These are phyloP conservation scores for Penicillium soppii DNA, from an alignment of 495 filamentous ascomycete genomes.

Conservation along the genomic window DNA sequence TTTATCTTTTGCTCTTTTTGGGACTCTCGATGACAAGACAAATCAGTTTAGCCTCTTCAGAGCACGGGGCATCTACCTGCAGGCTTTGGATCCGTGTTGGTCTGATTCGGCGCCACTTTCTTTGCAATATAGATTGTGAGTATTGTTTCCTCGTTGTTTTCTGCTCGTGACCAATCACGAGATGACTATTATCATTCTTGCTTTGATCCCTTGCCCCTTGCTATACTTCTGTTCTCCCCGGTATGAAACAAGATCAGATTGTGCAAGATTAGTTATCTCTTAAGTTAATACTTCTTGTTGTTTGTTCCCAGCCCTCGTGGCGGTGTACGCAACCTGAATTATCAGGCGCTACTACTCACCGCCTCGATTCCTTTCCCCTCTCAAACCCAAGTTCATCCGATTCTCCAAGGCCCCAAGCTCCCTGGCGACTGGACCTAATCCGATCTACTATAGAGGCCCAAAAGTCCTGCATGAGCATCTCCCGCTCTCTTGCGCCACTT, in stretches of 20 bases:
- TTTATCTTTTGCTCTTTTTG: slow-evolving; percentile 2
- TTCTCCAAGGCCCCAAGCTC: slow-evolving; percentile 15
- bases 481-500: slow-evolving; percentile 26
- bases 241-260: not conserved
- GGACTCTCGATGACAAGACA: not conserved
- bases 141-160: not conserved
- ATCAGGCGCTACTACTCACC: slow-evolving; percentile 21
- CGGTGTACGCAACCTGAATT: slow-evolving; percentile 5
- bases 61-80: slow-evolving; percentile 5
- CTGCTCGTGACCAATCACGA: slow-evolving; percentile 27
- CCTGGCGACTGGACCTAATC: slow-evolving; percentile 14
- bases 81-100: not conserved
- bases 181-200: slow-evolving; percentile 4
- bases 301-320: slow-evolving; percentile 4
- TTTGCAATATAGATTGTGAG: slow-evolving; percentile 1
- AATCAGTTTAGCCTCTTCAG: slow-evolving; percentile 1
- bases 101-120: slow-evolving; percentile 11
- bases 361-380: slow-evolving; percentile 27
- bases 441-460: slow-evolving; percentile 19
- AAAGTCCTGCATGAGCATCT: slow-evolving; percentile 26
- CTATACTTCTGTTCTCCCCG: not conserved
- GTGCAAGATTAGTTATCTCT: not conserved
- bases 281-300: not conserved
- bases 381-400: slow-evolving; percentile 20
- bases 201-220: slow-evolving; percentile 1